Percentiles rank a stretch among this genome's conserved stretches.
These are phyloP conservation scores for Thermomyces lanuginosus DNA, from an alignment of 2,329 filamentous ascomycete genomes.

Conservation along the genomic window DNA sequence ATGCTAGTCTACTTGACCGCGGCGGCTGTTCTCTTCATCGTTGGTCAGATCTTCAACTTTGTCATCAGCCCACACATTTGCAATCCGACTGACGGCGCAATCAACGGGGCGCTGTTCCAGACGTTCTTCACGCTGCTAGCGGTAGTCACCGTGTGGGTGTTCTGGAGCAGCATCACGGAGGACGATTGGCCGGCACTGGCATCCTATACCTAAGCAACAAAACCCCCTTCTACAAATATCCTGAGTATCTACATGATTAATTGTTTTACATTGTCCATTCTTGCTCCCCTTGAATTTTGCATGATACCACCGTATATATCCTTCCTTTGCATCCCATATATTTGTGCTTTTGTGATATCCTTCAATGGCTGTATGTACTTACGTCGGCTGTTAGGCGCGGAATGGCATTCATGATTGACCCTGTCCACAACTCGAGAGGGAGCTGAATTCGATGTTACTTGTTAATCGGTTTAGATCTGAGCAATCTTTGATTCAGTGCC, in stretches of 20 bases:
- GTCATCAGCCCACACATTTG: conserved; percentile 85
- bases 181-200: conserved; percentile 73
- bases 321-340: no score
- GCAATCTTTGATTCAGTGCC: no score
- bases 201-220: background rate
- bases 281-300: conserved; percentile 2
- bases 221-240: background rate
- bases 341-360: no score
- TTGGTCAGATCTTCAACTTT: conserved; percentile 94
- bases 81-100: conserved; percentile 62
- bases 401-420: no score
- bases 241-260: conserved; percentile 1
- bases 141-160: conserved; percentile 73
- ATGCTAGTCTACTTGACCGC: conserved; percentile 51
- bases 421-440: no score
- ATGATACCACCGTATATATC: conserved; percentile 8
- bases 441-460: no score
- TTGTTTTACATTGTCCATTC: conserved; percentile 5
- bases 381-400: no score
- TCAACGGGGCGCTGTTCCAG: conserved; percentile 85
- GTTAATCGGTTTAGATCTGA: no score
- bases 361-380: no score
- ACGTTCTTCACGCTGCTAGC: conserved; percentile 79
- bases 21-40: conserved; percentile 67
- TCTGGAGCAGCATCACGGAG: conserved; percentile 98